phyloP scores from a whole-genome alignment of 1,284 basidiomycete genomes.

The Microbotryum violaceum region DNA sequence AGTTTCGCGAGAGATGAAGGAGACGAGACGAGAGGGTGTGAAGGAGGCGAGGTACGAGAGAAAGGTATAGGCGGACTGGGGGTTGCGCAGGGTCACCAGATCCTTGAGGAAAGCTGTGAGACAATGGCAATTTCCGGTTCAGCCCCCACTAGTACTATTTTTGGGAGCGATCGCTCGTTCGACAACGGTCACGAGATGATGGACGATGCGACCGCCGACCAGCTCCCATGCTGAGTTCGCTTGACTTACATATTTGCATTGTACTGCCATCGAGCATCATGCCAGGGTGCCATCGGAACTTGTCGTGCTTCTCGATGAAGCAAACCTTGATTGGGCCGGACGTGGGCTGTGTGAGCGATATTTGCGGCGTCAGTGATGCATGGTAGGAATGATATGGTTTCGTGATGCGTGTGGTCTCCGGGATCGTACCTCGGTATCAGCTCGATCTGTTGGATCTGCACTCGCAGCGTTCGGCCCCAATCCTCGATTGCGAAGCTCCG shows the following conservation, averaged over 20 bases:
- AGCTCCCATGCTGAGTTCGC: not conserved
- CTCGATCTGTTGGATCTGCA: slow-evolving; percentile 2
- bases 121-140: not conserved
- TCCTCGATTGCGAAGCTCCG: not conserved
- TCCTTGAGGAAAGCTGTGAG: slow-evolving; percentile 53
- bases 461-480: not conserved
- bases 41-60: slow-evolving; percentile 51
- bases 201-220: too few relatives aligned
- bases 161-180: not conserved
- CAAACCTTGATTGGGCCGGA: slow-evolving; percentile 39
- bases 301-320: slow-evolving; percentile 49
- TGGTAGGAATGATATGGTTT: too few relatives aligned
- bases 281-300: slow-evolving; percentile 48
- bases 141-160: too few relatives aligned
- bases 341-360: not conserved
- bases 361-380: too few relatives aligned
- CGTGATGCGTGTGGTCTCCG: too few relatives aligned
- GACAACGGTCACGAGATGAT: too few relatives aligned
- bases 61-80: slow-evolving; percentile 54
- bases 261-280: slow-evolving; percentile 52
- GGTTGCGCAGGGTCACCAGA: slow-evolving; percentile 53
- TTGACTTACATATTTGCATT: slow-evolving; percentile 49
- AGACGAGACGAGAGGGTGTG: slow-evolving; percentile 47
- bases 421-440: not conserved
- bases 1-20: slow-evolving; percentile 45